phyloP scores from a whole-genome alignment of 2,329 filamentous ascomycete genomes.

The Botrytis fabae region DNA sequence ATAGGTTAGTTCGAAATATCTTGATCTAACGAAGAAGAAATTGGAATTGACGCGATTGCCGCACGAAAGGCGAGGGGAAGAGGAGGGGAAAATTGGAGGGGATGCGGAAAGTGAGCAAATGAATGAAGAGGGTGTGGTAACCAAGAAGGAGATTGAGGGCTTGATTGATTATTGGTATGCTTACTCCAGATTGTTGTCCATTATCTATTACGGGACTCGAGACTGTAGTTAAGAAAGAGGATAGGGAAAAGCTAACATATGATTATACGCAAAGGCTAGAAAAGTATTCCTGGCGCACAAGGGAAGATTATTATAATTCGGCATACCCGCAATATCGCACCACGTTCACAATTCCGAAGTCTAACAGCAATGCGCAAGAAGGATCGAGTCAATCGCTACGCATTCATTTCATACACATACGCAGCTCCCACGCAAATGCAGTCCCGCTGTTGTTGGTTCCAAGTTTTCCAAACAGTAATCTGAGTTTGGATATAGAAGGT shows the following conservation, averaged over 20 bases:
- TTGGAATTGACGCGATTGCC: constrained; percentile 66
- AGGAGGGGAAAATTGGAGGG: neutral
- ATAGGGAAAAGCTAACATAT: neutral
- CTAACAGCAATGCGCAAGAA: neutral
- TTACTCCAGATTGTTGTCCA: neutral
- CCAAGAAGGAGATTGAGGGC: constrained; percentile 62
- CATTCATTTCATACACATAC: constrained; percentile 65
- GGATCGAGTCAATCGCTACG: constrained; percentile 45
- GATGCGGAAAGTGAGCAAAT: neutral
- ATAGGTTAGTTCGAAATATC: constrained; percentile 65
- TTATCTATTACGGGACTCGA: neutral
- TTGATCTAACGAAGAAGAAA: constrained; percentile 67
- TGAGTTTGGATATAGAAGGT: constrained; percentile 48
- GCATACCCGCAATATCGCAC: constrained; percentile 65
- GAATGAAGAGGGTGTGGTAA: constrained; percentile 52
- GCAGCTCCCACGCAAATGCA: constrained; percentile 53
- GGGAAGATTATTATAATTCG: constrained; percentile 59
- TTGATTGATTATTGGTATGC: constrained; percentile 65
- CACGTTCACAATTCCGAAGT: constrained; percentile 21
- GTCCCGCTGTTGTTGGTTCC: constrained; percentile 66
- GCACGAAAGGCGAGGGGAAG: constrained; percentile 46
- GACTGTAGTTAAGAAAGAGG: neutral
- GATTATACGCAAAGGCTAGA: constrained; percentile 54
- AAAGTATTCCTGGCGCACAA: constrained; percentile 62
- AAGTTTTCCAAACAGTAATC: constrained; percentile 64